A percentile compares a stretch with the other conserved stretches of the same genome.
phyloP scores from a whole-genome alignment of 441 rosid genomes.

The Pelargonium fulgidum region DNA sequence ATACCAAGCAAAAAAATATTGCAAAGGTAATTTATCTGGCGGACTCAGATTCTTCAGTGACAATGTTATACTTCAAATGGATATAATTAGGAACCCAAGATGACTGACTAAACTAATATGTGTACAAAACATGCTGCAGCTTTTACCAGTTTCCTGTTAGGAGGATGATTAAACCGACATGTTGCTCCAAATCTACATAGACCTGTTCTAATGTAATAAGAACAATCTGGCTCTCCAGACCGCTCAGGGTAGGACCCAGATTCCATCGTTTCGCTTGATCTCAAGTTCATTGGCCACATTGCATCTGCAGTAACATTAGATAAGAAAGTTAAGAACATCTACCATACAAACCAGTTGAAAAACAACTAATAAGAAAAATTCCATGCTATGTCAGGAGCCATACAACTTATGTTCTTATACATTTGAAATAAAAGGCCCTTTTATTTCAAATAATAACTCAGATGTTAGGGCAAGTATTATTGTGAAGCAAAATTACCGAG shows the following conservation, averaged over 20 bases:
- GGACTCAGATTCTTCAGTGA: not conserved
- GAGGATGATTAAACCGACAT: conserved; percentile 96
- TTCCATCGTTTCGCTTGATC: conserved; percentile 66
- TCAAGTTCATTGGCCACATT: conserved; percentile 84
- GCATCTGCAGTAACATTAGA: conserved; percentile 49
- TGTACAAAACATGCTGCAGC: conserved; percentile 16
- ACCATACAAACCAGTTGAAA: not conserved
- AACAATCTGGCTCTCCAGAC: conserved; percentile 92
- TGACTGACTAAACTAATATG: conserved; percentile 14
- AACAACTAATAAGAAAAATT: conserved; percentile 7
- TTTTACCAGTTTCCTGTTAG: conserved; percentile 85
- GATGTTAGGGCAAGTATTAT: not conserved
- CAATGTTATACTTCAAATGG: not conserved
- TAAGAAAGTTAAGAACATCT: conserved; percentile 17
- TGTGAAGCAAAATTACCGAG: not conserved
- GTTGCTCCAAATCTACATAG: conserved; percentile 92
- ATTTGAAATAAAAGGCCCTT: not conserved
- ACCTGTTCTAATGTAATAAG: conserved; percentile 94
- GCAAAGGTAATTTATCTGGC: not conserved
- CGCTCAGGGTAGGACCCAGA: conserved; percentile 75
- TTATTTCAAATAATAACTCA: not conserved
- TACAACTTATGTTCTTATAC: not conserved
- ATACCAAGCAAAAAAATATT: not conserved
- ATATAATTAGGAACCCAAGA: conserved; percentile 15
- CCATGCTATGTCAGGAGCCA: not conserved